Conservation (phyloP, 1,284 basidiomycete species). For the Heterobasidion irregulare region DNA sequence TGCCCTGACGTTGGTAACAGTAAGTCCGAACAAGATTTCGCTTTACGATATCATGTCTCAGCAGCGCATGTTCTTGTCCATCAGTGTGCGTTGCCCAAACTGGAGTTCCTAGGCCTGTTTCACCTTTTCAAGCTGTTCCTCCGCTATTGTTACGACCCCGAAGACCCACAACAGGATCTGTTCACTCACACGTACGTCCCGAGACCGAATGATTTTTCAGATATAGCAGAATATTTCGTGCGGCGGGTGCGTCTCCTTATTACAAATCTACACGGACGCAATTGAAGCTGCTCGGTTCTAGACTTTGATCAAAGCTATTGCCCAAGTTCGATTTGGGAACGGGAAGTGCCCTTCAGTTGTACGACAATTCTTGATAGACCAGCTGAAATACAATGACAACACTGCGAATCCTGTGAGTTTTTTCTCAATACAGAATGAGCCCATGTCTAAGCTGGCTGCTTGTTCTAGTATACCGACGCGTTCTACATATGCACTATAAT, state of each 20-base stretch:
- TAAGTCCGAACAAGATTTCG: conserved; percentile 21
- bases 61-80: not conserved
- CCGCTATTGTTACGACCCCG: conserved; percentile 87
- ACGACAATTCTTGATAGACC: conserved; percentile 86
- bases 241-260: conserved; percentile 61
- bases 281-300: conserved; percentile 20
- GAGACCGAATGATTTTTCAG: conserved; percentile 89
- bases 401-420: conserved; percentile 75
- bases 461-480: conserved; percentile 76
- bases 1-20: conserved; percentile 76
- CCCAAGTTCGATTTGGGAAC: conserved; percentile 78
- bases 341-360: conserved; percentile 84
- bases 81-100: conserved; percentile 73
- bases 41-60: not conserved
- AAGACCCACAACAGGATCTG: conserved; percentile 69
- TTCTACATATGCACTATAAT: conserved; percentile 88
- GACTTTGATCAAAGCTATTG: conserved; percentile 76
- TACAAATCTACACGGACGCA: not conserved
- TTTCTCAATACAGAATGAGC: not conserved
- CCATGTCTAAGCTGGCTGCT: conserved; percentile 7
- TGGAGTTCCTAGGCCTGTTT: conserved; percentile 89
- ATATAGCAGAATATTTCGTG: conserved; percentile 90
- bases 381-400: conserved; percentile 92
- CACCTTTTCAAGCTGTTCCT: conserved; percentile 94
- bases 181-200: conserved; percentile 84